Evolutionary conservation across 2,329 filamentous ascomycete species (phyloP), one percentile per base, ranked within the genome.

Genomic region (Penicillium sp.): DNA sequence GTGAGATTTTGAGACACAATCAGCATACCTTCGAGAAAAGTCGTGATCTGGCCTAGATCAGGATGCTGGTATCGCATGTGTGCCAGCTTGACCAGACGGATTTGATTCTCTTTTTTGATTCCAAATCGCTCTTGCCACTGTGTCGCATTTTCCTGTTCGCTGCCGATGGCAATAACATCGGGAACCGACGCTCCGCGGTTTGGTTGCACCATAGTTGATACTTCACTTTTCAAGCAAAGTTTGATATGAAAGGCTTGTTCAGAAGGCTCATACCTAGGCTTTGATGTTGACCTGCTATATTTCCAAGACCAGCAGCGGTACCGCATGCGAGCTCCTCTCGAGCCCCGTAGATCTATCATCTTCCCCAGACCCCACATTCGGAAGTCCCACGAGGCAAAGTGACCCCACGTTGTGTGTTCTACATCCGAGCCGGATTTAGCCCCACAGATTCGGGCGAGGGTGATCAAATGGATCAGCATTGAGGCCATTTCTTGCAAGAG

Each of bases 21-120:
- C 15, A 25, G 35, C 43, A 20, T 38, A 66, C 66, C 65, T 34
- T 63, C 45, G 1, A 67, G 57, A 20, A 69, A 69, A 1, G 37
- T 53, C 5, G 79, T 82, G 47, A 83, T 83, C 57, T 76, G 70
- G 22, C 76, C 72, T 4, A 84, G 70, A 58, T 84, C 77, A 0
- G 81, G 79, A 62, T 84, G 82, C 58, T 83, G 82, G 63, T 85
- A 85, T 1, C 82, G 78, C 82, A 84, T 83, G 63, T 84, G 82
- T 4, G 76, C 75, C 3, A 84, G 61, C 59, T 80, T 81, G 12
- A 77, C 77, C 20, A 85, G 69, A 55, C 78, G 78, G 63, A 84
- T 77, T 63, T 83, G 82, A 25, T 75, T 71, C 51, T 73, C 61
- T n/a, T 69, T 66, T 56, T 83, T 75, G 67, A 84, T 82, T 7